Evolutionary conservation across 345 rosid species (phyloP).

Genomic region (Toxicodendron radicans): DNA sequence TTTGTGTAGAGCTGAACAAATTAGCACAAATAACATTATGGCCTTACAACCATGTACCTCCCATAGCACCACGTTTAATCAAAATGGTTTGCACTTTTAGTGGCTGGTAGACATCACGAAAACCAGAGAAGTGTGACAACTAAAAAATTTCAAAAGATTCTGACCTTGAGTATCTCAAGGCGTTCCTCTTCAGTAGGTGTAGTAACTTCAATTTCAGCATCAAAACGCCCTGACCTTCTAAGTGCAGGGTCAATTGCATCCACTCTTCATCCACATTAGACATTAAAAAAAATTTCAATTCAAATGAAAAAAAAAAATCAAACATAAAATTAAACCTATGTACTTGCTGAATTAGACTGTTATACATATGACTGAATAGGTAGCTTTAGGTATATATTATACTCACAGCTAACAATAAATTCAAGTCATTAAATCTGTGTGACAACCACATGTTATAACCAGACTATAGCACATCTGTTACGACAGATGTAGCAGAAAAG

Average conservation of each 20-base stretch:
- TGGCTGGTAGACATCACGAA: background rate
- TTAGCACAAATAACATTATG: slow-evolving; percentile 14
- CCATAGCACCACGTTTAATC: background rate
- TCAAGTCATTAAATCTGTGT: background rate
- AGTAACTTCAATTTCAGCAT: slow-evolving; percentile 82
- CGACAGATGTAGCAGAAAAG: background rate
- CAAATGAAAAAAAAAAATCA: background rate
- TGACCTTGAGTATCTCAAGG: slow-evolving; percentile 72
- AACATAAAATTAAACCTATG: background rate
- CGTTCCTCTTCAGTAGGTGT: slow-evolving; percentile 83
- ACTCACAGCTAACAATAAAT: background rate
- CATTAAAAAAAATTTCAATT: background rate
- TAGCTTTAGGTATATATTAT: background rate
- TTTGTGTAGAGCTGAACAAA: slow-evolving; percentile 72
- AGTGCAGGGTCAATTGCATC: slow-evolving; percentile 82
- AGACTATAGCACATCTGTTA: background rate
- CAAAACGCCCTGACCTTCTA: slow-evolving; percentile 83
- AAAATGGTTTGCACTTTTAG: background rate
- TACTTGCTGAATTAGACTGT: background rate
- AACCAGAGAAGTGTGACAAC: background rate
- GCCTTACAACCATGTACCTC: background rate
- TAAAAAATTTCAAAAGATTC: slow-evolving; percentile 7
- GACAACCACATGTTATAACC: background rate
- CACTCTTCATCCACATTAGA: slow-evolving; percentile 37
- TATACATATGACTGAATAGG: background rate